Base-by-base conservation (phyloP, 2,329 filamentous ascomycete species). In the Bipolaris cookei region DNA sequence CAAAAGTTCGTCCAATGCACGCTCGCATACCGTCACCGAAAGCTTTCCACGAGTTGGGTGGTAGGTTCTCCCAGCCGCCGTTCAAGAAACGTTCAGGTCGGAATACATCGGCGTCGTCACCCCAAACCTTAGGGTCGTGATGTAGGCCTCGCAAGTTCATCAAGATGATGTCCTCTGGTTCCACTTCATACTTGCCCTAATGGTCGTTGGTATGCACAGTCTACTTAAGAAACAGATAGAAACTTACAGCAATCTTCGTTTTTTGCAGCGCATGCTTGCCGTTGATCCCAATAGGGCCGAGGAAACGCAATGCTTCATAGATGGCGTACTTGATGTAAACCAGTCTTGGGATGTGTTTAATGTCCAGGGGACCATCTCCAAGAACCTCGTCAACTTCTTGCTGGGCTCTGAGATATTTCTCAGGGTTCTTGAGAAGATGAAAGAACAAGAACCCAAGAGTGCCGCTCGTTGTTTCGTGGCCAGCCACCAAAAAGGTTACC, bases 1-100 rank as follows among this genome's bases (percentile, higher is more conserved):
- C 89, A 70, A 92, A 92, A 0, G 85, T 82, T 1, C 89, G 80
- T 3, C 90, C 90, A 58, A 92, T 92, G 64, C 90, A 93, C 1
- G 80, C 87, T 51, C 90, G 79, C 61, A 83, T 80, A 1, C 90
- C 90, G 56, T 90, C 89, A 1, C 90, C 90, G 64, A 92, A 93
- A 3, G 90, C 88, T 76, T 76, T 68, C 23, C 56, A 59, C 21
- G 43, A 30, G 16, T 56, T 56, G 18, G 49, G 54, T 10, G 49
- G 54, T 25, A 56, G 49, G 11, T 47, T 56, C 43, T 56, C 54
- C 54, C 54, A 56, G 4, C 54, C 54, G 4, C 54, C 54, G 13
- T 56, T 13, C 13, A 56, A 25, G 21, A 56, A 56, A 14, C 54
- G 49, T 21, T 56, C 54, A 23, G 54, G 54, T 16, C 54, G 54